Evolutionary conservation across 306 rosid genomes (phyloP).

Genomic region (Boehmeria nivea): DNA sequence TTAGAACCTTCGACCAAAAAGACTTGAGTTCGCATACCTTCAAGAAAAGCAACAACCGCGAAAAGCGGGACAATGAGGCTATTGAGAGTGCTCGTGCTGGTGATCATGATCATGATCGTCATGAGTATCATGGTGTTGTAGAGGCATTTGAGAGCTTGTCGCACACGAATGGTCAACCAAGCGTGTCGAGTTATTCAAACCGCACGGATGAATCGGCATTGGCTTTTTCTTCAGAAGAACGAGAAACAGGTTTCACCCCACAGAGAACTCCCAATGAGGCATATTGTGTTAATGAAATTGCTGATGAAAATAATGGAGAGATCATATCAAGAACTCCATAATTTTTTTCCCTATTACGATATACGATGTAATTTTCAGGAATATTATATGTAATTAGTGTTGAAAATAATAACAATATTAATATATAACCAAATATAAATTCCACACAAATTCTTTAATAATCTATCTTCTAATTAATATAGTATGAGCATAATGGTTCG

Average conservation of each 20-base stretch:
- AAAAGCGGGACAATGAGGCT: neutral
- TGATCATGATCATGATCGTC: no score
- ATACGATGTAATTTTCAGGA: no score
- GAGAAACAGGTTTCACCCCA: neutral
- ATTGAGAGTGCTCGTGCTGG: neutral
- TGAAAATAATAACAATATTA: no score
- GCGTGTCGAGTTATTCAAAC: neutral
- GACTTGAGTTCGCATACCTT: conserved; percentile 31
- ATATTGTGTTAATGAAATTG: no score
- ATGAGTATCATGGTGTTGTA: neutral
- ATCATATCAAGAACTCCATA: no score
- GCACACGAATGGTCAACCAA: neutral
- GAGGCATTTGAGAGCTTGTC: neutral
- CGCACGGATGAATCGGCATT: neutral
- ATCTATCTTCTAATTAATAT: no score
- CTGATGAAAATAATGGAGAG: no score
- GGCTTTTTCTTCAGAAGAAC: neutral
- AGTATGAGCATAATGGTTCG: no score
- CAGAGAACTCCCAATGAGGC: neutral
- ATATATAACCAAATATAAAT: no score
- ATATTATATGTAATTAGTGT: no score
- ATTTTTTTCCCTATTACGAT: no score
- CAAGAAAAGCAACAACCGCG: conserved; percentile 12
- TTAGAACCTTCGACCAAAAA: conserved; percentile 22
- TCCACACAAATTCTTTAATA: no score